These are phyloP conservation scores for Sarocladium brachiariae DNA, from an alignment of 2,329 filamentous ascomycete species.

Conservation along the genomic window DNA sequence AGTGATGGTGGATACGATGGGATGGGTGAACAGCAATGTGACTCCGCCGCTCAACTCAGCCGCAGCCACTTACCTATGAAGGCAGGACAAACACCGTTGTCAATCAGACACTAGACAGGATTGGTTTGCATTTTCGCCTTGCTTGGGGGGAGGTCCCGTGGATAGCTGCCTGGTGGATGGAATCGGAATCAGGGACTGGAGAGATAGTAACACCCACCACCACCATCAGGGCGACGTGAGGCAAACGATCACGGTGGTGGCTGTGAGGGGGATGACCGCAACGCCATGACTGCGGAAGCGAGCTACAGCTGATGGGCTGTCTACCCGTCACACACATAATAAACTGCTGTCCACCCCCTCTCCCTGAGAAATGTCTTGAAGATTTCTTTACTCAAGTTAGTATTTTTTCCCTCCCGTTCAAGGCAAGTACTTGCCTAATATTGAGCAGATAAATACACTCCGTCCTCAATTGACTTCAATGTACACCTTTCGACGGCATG, in stretches of 20 bases:
- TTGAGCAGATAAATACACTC: background rate
- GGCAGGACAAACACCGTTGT: background rate
- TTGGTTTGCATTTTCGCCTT: no score
- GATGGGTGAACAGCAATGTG: background rate
- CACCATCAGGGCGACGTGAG: slow-evolving; percentile 1
- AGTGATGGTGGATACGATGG: background rate
- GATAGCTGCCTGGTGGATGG: slow-evolving; percentile 3
- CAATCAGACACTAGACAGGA: no score
- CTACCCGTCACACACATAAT: no score
- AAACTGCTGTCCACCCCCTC: no score
- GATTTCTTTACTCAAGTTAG: no score
- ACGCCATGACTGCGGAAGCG: slow-evolving; percentile 1
- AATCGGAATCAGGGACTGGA: slow-evolving; percentile 3
- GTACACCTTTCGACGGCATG: slow-evolving; percentile 5
- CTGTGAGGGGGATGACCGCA: background rate
- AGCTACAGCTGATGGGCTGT: no score
- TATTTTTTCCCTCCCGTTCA: no score
- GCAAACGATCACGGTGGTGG: background rate
- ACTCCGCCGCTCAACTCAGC: slow-evolving; percentile 5
- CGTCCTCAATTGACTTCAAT: background rate
- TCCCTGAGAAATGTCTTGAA: no score
- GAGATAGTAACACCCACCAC: background rate
- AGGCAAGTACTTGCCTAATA: background rate
- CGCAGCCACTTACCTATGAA: slow-evolving; percentile 1
- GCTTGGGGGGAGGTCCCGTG: slow-evolving; percentile 1